These are phyloP conservation scores for Thalassiosira delicatula DNA, from an alignment of 352 stramenopile genomes.

Conservation along the genomic window DNA sequence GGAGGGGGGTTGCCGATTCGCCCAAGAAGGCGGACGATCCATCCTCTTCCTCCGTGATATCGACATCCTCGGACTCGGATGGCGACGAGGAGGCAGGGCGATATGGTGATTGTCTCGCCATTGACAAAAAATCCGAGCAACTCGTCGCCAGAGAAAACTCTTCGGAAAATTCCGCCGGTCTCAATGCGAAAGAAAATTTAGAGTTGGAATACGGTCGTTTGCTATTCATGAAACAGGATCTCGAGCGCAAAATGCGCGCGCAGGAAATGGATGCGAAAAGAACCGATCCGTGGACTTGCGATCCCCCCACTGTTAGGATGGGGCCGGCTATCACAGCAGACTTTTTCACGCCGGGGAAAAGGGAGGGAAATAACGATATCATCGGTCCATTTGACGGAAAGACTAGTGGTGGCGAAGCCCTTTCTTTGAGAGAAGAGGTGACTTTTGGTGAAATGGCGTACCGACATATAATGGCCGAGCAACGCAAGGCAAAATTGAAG, in stretches of 20 bases:
- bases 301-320: neutral
- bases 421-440: conserved; percentile 36
- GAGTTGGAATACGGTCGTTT: conserved; percentile 42
- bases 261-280: conserved; percentile 33
- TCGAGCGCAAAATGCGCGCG: conserved; percentile 48
- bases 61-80: conserved; percentile 9
- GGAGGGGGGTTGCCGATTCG: no score
- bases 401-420: no score
- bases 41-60: conserved; percentile 41
- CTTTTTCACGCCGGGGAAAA: no score
- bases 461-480: conserved; percentile 20
- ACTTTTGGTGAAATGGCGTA: conserved; percentile 46
- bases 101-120: no score
- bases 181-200: conserved; percentile 28
- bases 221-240: conserved; percentile 38
- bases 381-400: no score
- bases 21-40: conserved; percentile 37
- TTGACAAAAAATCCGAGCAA: neutral
- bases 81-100: no score
- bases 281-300: conserved; percentile 38
- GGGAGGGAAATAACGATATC: no score
- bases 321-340: no score
- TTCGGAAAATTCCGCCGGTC: neutral
- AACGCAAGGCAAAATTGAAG: conserved; percentile 26
- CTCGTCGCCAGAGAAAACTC: no score